Percentiles rank a stretch among this genome's conserved stretches.
Evolutionary conservation across 306 rosid species (phyloP).

Genomic region (Rubus parviflorus): DNA sequence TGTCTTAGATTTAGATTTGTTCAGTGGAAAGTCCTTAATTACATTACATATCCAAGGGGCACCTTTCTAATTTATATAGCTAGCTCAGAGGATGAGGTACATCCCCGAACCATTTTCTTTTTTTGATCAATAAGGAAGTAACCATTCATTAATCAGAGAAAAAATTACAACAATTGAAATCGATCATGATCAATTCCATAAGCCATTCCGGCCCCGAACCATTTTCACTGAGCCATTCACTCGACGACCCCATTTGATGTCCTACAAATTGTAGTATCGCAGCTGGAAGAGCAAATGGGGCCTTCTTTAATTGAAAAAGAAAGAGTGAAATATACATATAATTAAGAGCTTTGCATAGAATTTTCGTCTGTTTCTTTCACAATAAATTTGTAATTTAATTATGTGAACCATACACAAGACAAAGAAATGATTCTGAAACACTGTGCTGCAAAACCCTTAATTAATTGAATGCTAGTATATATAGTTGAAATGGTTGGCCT

Average conservation of each 20-base stretch:
- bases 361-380: constrained; percentile 42
- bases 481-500: constrained; percentile 18
- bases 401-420: constrained; percentile 47
- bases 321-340: background rate
- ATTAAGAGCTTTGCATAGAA: constrained; percentile 13
- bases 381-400: constrained; percentile 31
- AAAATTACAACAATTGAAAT: no score
- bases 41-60: background rate
- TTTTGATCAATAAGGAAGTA: no score
- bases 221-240: background rate
- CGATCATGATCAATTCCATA: no score
- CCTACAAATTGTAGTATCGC: constrained; percentile 3
- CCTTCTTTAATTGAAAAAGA: background rate
- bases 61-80: background rate
- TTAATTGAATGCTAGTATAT: background rate
- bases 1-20: no score
- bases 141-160: no score
- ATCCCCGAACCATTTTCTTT: background rate
- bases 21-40: background rate
- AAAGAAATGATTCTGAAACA: constrained; percentile 33
- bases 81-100: background rate
- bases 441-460: background rate
- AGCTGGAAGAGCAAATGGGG: constrained; percentile 20
- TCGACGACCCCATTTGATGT: constrained; percentile 1
- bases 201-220: no score